phyloP scores from a whole-genome alignment of 129 eudicot genomes.

The Lactuca sativa region DNA sequence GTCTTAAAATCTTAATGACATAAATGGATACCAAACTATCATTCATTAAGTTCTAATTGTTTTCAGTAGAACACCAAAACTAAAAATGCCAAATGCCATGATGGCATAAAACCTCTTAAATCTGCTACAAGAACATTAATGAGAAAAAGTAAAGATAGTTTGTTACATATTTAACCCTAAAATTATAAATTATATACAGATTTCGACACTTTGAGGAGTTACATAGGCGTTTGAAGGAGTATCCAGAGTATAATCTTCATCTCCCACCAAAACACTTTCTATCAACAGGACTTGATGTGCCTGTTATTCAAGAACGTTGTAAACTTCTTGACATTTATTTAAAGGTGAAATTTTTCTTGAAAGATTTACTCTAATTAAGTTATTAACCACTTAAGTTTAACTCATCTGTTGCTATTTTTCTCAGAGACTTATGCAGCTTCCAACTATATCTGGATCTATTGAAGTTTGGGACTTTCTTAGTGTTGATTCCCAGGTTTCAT shows the following conservation, averaged over 20 bases:
- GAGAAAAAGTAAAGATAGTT: too few relatives aligned
- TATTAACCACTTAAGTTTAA: neutral
- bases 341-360: conserved; percentile 51
- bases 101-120: too few relatives aligned
- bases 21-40: accelerated
- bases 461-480: conserved; percentile 99
- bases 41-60: too few relatives aligned
- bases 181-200: conserved; percentile 42
- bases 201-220: conserved; percentile 97
- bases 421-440: conserved; percentile 88
- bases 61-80: too few relatives aligned
- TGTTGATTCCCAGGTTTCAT: conserved; percentile 95
- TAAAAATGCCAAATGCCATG: too few relatives aligned
- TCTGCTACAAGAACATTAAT: too few relatives aligned
- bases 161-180: neutral
- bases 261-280: conserved; percentile 98
- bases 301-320: conserved; percentile 88
- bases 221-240: conserved; percentile 94
- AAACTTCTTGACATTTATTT: conserved; percentile 81
- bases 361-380: neutral
- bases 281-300: conserved; percentile 88
- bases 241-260: conserved; percentile 88
- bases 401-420: conserved; percentile 24
- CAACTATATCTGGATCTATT: conserved; percentile 87
- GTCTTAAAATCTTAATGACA: too few relatives aligned